Evolutionary conservation across 768 basidiomycete species (phyloP), one percentile per base, ranked within the genome.

Genomic region (Crucibulum laeve): DNA sequence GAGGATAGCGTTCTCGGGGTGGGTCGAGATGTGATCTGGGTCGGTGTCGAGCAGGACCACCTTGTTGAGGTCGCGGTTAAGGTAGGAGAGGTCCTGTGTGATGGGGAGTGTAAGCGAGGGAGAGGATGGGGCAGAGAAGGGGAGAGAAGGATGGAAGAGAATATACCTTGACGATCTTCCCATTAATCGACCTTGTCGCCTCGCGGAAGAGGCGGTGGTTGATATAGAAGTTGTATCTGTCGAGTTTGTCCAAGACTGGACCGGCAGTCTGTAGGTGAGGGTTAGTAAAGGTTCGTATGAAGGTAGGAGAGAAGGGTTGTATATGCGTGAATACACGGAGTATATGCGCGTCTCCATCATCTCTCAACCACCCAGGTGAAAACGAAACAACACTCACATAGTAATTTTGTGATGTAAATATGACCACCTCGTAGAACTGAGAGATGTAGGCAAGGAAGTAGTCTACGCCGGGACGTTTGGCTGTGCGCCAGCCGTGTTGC

Each of bases 401-500:
- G 55, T 78, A 73, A 44, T 88, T 79, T 66, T 95, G 91, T 14
- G 83, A 77, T 7, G 94, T 98, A 69, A 98, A 99, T 42, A 99
- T 73, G 25, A 98, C 95, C 45, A 98, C 80, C 70, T 99, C 96
- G 61, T 92, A 99, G 70, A 98, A 99, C 58, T 97, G 95, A 0
- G 92, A 91, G 38, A 99, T 79, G 62, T 99, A 99, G 21, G 81
- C 94, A 25, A 99, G 74, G 78, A 99, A 99, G 67, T 99, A 98
- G 59, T 99, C 96, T 13, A 93, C 89, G 3, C 96, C 96, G 1
- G 96, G 95, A 25, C 96, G 82, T 67, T 98, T 99, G 4, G 94
- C 95, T 3, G 95, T 97, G 51, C 91, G 75, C 95, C 96, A 99
- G 40, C 96, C 96, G 55, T 90, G 76, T 67, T 90, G 80, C 43